Base-by-base conservation (phyloP, 192 early-diverging fungal species). In the Spizellomyces punctatus region DNA sequence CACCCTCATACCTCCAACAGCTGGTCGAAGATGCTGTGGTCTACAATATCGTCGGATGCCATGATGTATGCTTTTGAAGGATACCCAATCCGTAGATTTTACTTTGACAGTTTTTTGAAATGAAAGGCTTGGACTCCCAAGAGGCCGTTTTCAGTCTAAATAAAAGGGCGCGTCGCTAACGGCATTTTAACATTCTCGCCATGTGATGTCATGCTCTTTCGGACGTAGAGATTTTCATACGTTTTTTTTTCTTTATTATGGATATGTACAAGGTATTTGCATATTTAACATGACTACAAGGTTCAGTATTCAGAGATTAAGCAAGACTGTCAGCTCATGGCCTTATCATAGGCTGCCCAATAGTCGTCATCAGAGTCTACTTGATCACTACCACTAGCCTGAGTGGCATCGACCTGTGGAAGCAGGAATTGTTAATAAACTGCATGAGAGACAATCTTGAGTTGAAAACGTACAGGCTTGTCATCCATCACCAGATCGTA, bases 11-110 rank as follows among this genome's bases (percentile, higher is more conserved):
- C 69, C 69, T 93, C 91, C 49, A 96, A 71, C 46, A 97, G 78
- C 79, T 96, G 93, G 67, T 94, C 90, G 81, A 96, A 95, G n/a
- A 88, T 90, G 46, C 77, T 76, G 49, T 90, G 83, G 66, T 96
- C 92, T 50, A 95, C 82, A 43, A 96, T 87, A 19, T 87, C 91
- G 60, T 61, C 59, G 17, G 59, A 61, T 16, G 59, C 59, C 59
- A 61, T 61, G 17, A 6, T 41, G 5, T 17, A 41, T 61, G 50
- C 3, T 36, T 36, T 36, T n/a, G n/a, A n/a, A n/a, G n/a, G n/a
- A n/a, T n/a, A n/a, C n/a, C n/a, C n/a, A n/a, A n/a, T n/a, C n/a
- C n/a, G n/a, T n/a, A n/a, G n/a, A n/a, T n/a, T n/a, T n/a, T n/a
- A n/a, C n/a, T n/a, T n/a, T n/a, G n/a, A n/a, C n/a, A n/a, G n/a